Base-by-base conservation (phyloP, 805 yeast genomes). In the Cyberlindnera veronae region DNA sequence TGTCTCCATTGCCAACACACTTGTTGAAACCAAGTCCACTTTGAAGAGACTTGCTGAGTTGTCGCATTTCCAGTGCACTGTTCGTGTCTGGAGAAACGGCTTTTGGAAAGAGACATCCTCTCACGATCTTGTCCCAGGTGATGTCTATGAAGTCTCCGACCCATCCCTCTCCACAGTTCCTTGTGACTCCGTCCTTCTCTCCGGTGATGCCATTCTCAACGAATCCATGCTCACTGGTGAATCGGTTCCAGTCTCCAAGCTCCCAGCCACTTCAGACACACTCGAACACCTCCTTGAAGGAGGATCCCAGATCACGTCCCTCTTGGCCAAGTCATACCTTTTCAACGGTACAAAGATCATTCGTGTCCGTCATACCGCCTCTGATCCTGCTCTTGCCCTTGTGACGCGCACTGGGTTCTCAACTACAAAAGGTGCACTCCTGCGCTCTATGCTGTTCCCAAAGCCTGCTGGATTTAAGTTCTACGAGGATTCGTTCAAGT, bases 171-270 rank as follows among this genome's bases (percentile, higher is more conserved):
- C 68, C 4, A 54, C 74, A 1, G 71, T 91, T 34, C 99, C 99
- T 0, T 89, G 96, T 58, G 99, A 93, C 62, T 84, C 95, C 1
- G 62, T 93, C 11, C 68, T 93, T 36, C 64, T 91, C 15, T 77
- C 89, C 24, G 99, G 99, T 37, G 98, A 90, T 58, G 86, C 95
- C 58, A 89, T 93, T 39, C 84, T 93, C n/a, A 93, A 93, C 61
- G 99, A 93, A 59, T 85, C 97, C 6, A 93, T 93, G 96, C 71
- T 93, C 16, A 93, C 99, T 0, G 99, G 99, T 29, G 99, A 93
- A 61, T 88, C 96, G 38, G 97, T 93, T 1, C 99, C 99, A 0
- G 96, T 93, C 3, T 77, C 96, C 0, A 93, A 93, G 60, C 46
- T 69, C 10, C 74, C 85, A 2, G 87, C 93, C 2, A 64, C 72